Base-by-base conservation (phyloP, 2,329 filamentous ascomycete species). In the Apiospora saccharicola region DNA sequence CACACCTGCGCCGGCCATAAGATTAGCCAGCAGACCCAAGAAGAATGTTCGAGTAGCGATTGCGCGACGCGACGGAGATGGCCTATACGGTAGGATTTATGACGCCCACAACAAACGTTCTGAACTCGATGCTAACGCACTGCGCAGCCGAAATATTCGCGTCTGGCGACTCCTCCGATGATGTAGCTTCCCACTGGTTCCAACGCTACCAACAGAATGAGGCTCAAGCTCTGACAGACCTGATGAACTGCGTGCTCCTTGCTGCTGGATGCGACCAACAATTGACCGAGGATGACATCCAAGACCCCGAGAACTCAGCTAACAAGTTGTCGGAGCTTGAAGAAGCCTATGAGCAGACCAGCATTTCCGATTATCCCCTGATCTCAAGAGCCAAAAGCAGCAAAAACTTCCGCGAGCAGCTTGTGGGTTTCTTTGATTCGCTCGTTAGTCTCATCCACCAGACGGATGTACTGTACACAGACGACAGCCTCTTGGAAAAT, bases 331-430 rank as follows among this genome's bases (percentile, higher is more conserved):
- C 89, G 30, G 95, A 98, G 77, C 86, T 99, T n/a, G 94, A 98
- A 82, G 92, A 93, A 74, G 91, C 95, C 74, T 97, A 95, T 80
- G 92, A 96, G 81, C 90, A 93, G 80, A 81, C 79, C 49, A 80
- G 75, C 80, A 92, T 96, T 69, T 92, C 93, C 44, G 96, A 98
- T 68, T 99, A 99, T 79, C 96, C 96, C 51, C 89, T 99, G 64
- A 93, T 97, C 72, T 93, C 94, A 22, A 95, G 92, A 82, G 89
- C 91, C 51, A 96, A 93, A 81, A 91, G 90, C 72, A 93, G 90
- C 75, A 90, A 90, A 75, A 90, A 92, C 37, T 98, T 98, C 83
- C 93, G 94, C 75, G 88, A 92, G 51, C 88, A 92, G 67, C 86
- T 99, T 22, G 87, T 93, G 70, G 90, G 90, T 74, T 98, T 98